Percentiles rank a stretch among this genome's conserved stretches.
Evolutionary conservation across 352 stramenopile species (phyloP).

Genomic region (Saprolegnia parasitica): DNA sequence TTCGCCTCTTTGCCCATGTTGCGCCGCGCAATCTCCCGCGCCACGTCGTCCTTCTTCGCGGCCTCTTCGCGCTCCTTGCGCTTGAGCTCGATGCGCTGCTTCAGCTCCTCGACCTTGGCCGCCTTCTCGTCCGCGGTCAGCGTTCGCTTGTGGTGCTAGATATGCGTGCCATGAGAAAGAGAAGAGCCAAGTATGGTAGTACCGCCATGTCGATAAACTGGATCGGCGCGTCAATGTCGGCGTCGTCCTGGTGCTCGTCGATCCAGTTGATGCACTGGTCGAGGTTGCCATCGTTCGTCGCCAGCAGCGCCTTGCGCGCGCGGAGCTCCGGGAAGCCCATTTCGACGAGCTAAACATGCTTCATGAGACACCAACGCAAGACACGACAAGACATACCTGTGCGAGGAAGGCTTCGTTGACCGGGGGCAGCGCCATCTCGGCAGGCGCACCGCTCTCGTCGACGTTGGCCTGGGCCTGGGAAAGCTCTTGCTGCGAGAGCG

Average conservation of each 20-base stretch:
- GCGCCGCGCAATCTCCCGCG: constrained; percentile 69
- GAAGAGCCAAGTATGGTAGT: too few relatives aligned
- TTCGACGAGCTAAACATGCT: constrained; percentile 42
- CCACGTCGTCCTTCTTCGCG: constrained; percentile 68
- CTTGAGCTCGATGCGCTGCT: constrained; percentile 69
- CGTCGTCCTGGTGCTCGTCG: constrained; percentile 83
- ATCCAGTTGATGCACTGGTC: constrained; percentile 85
- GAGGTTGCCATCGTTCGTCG: constrained; percentile 59
- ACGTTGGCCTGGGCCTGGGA: constrained; percentile 26
- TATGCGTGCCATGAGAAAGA: neutral
- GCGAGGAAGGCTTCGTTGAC: constrained; percentile 67
- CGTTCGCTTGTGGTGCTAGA: constrained; percentile 37
- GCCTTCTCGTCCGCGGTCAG: constrained; percentile 86
- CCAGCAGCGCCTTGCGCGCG: constrained; percentile 76
- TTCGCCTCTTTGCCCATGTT: constrained; percentile 71
- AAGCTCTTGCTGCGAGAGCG: constrained; percentile 28
- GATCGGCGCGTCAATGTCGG: constrained; percentile 86
- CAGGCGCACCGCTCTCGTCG: constrained; percentile 7
- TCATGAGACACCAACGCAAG: neutral
- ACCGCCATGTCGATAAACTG: constrained; percentile 68
- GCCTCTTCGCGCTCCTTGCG: constrained; percentile 70
- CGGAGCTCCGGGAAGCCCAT: constrained; percentile 85
- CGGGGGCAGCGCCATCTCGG: constrained; percentile 38
- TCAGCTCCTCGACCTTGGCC: constrained; percentile 79
- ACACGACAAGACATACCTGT: constrained; percentile 30